Evolutionary conservation across 306 rosid genomes (phyloP).

Genomic region (Mimosa pudica): DNA sequence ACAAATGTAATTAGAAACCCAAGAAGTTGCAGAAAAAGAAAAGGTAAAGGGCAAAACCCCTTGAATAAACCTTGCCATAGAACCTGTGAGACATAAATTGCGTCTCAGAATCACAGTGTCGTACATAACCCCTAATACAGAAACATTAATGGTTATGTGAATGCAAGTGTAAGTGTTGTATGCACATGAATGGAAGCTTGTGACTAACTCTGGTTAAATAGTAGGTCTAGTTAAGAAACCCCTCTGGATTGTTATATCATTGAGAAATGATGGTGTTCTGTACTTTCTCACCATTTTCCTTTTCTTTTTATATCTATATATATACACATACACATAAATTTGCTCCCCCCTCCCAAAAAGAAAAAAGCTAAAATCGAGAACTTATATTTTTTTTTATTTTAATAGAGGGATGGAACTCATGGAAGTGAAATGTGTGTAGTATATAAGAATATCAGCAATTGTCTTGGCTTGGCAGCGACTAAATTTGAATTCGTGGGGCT

Average conservation of each 20-base stretch:
- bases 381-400: background rate
- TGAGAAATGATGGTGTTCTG: conserved; percentile 89
- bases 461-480: conserved; percentile 58
- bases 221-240: conserved; percentile 49
- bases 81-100: conserved; percentile 39
- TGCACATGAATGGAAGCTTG: conserved; percentile 48
- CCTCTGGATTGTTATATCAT: conserved; percentile 59
- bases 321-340: background rate
- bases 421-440: conserved; percentile 16
- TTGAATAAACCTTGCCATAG: background rate
- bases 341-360: background rate
- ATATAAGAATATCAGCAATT: conserved; percentile 37
- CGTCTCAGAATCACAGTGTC: conserved; percentile 40
- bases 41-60: background rate
- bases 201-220: conserved; percentile 66
- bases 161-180: background rate
- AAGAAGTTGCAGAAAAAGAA: background rate
- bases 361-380: background rate
- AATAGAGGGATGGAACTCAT: conserved; percentile 30
- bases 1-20: conserved; percentile 2
- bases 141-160: conserved; percentile 48
- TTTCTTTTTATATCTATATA: conserved; percentile 3
- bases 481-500: conserved; percentile 57
- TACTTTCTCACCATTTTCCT: conserved; percentile 50
- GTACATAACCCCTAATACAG: conserved; percentile 47